These are phyloP conservation scores for Avena atlantica DNA, from an alignment of 176 grass and related monocot species.

Conservation along the genomic window DNA sequence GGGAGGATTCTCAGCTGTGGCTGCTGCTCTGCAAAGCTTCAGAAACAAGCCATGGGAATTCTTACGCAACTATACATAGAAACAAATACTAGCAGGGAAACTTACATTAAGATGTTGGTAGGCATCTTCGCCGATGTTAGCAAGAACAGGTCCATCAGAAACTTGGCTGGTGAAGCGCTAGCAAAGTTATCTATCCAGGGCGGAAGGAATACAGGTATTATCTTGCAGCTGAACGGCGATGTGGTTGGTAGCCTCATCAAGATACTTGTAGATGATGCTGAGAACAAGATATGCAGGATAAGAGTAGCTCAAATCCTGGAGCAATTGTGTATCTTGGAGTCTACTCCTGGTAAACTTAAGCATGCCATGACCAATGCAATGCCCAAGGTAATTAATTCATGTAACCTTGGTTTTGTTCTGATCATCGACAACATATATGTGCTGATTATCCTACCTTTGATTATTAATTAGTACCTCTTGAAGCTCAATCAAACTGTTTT, in stretches of 20 bases:
- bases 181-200: not conserved
- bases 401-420: not conserved
- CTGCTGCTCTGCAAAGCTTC: not conserved
- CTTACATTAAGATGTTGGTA: not conserved
- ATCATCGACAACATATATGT: not conserved
- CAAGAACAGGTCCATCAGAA: not conserved
- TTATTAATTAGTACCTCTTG: not conserved
- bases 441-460: not conserved
- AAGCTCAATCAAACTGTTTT: not conserved
- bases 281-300: not conserved
- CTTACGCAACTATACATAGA: not conserved
- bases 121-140: not conserved
- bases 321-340: not conserved
- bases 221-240: not conserved
- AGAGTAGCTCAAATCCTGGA: not conserved
- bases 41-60: not conserved
- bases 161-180: not conserved
- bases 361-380: not conserved
- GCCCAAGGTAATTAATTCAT: constrained; percentile 1
- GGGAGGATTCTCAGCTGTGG: not conserved
- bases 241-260: not conserved
- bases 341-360: not conserved
- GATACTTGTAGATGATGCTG: not conserved
- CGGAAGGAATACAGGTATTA: not conserved
- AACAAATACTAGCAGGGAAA: not conserved